Conservation (phyloP, 1,284 basidiomycete genomes). For the Trametes sp. region DNA sequence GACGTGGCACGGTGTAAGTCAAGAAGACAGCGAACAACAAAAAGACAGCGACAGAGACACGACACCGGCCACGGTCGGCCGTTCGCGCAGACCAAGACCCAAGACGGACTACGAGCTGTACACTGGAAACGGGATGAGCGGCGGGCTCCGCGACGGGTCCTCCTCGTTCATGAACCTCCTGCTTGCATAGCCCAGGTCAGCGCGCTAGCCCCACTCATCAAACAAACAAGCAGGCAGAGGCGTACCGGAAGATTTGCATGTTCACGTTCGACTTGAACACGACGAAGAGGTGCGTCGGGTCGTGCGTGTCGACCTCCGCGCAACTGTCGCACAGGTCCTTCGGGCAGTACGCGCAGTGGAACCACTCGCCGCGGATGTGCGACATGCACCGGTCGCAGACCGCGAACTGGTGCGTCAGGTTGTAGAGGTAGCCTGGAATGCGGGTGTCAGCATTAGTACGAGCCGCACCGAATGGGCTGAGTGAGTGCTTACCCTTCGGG, state of each 20-base stretch:
- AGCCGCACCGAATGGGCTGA: no score
- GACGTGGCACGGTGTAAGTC: neutral
- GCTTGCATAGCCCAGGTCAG: conserved; percentile 19
- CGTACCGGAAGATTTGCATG: conserved; percentile 37
- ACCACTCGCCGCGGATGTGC: conserved; percentile 83
- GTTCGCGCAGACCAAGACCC: no score
- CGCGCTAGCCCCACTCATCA: neutral
- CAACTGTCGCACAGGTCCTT: conserved; percentile 85
- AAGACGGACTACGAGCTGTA: conserved; percentile 33
- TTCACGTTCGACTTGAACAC: conserved; percentile 75
- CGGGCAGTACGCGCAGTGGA: conserved; percentile 86
- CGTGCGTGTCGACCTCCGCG: conserved; percentile 80
- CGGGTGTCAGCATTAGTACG: conserved; percentile 2
- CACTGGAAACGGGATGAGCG: conserved; percentile 49
- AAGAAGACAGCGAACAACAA: conserved; percentile 1
- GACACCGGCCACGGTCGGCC: no score
- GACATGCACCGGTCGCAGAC: conserved; percentile 82
- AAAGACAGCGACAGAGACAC: neutral
- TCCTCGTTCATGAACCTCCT: conserved; percentile 70
- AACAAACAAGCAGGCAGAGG: neutral
- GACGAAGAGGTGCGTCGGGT: conserved; percentile 83
- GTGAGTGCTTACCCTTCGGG: conserved; percentile 62
- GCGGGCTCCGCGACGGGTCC: conserved; percentile 56
- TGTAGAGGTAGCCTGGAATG: conserved; percentile 68
- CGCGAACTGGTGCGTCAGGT: conserved; percentile 70